Evolutionary conservation across 1,139 yeast genomes (phyloP).

Genomic region (Suhomyces yuchorum): DNA sequence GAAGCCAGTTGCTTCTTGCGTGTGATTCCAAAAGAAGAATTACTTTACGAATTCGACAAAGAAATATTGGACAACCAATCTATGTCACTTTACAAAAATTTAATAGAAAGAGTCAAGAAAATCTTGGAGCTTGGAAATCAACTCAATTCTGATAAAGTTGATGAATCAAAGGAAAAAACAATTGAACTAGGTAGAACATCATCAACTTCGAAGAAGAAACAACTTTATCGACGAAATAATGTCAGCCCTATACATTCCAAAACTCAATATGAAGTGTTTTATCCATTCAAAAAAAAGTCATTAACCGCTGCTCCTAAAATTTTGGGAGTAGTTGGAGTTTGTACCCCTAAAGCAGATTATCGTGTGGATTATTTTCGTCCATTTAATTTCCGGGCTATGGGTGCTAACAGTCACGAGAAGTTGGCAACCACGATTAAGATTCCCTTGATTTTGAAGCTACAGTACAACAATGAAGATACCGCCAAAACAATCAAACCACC

Average conservation of each 20-base stretch:
- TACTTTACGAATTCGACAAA: conserved; percentile 31
- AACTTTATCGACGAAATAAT: conserved; percentile 16
- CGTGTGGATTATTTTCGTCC: conserved; percentile 19
- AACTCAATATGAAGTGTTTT: conserved; percentile 16
- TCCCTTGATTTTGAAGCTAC: conserved; percentile 18
- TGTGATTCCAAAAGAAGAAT: conserved; percentile 28
- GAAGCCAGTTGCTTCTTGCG: conserved; percentile 35
- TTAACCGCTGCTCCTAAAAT: conserved; percentile 26
- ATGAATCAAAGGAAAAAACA: conserved; percentile 6
- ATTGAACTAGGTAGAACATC: conserved; percentile 7
- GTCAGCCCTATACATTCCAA: background rate
- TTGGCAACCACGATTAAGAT: conserved; percentile 13
- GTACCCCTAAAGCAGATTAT: conserved; percentile 21
- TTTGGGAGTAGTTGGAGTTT: conserved; percentile 23
- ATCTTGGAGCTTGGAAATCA: conserved; percentile 29
- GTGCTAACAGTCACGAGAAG: background rate
- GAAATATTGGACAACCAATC: conserved; percentile 39
- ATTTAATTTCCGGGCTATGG: conserved; percentile 2
- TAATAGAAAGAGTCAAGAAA: conserved; percentile 31
- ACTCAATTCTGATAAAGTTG: conserved; percentile 12
- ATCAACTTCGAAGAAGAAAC: conserved; percentile 22
- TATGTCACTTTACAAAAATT: conserved; percentile 27
- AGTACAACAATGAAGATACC: conserved; percentile 6
- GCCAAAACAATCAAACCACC: conserved; percentile 20
- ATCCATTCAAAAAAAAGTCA: conserved; percentile 24